Evolutionary conservation across 2,329 filamentous ascomycete genomes (phyloP), one percentile per base, ranked within the genome.

Genomic region (Lecanoromycetidae sp.): DNA sequence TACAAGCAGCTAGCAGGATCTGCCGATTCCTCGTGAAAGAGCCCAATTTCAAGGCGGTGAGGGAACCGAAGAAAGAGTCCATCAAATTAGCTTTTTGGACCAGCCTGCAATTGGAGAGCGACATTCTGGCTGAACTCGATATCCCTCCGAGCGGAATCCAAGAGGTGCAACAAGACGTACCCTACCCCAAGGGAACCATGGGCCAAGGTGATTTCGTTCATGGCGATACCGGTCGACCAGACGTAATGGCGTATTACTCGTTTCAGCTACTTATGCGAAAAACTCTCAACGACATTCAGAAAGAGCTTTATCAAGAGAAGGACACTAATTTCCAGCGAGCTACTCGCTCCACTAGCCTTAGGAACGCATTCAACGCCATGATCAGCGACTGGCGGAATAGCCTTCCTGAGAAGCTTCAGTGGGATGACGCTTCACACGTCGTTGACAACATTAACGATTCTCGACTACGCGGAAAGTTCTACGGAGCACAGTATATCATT

Each of bases 41-140:
- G 17, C 43, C 44, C 5, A 23, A 38, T 9, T 46, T 52, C 13
- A 41, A 25, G 10, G 40, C 19, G 8, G 44, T 43, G 23, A 49
- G 22, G 34, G 46, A 50, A 34, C 25, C 52, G 7, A 61, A 58
- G 37, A 75, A 80, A 56, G 85, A 87, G 58, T 71, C 82, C 48
- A 71, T 82, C 29, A 71, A 82, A 12, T 74, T 93, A 56, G 82
- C 86, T 0, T 95, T 88, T 58, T 96, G 90, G 90, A 91, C 88
- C 6, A 94, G 86, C 60, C 69, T 95, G 53, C 90, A 96, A 59
- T 72, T 96, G 9, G 90, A 96, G 64, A 94, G 87, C 63, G 90
- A 96, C 62, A 86, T 96, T 37, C 74, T 95, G 38, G 91, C 91
- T 3, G 91, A 98, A 64, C 71, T 96, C 50, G 75, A 77, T 49